phyloP scores from a whole-genome alignment of 2,329 filamentous ascomycete species.

The Xylaria hypoxylon region DNA sequence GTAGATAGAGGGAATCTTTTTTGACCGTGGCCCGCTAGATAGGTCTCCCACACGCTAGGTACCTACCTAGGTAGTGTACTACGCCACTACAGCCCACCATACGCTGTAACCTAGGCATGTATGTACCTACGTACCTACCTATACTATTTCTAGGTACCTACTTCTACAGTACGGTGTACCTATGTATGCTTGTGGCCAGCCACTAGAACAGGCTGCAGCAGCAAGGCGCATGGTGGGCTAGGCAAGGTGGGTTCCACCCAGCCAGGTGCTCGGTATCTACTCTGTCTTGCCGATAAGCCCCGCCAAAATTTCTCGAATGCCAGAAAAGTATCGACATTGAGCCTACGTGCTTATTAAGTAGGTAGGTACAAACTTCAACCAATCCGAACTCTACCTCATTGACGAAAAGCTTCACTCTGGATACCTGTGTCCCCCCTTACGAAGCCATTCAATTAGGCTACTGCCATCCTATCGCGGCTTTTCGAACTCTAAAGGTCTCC shows the following conservation, averaged over 20 bases:
- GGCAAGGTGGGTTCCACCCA: slow-evolving; percentile 15
- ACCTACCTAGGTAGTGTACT: not conserved
- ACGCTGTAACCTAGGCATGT: not conserved
- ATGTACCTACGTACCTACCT: not conserved
- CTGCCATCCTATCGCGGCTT: not conserved
- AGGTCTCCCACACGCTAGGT: slow-evolving; percentile 8
- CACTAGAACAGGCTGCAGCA: slow-evolving; percentile 14
- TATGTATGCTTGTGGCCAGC: not conserved
- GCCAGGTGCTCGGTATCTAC: slow-evolving; percentile 26
- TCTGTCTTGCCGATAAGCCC: slow-evolving; percentile 30
- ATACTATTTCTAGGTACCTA: too few species aligned
- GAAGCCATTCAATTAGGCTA: not conserved
- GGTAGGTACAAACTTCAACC: too few species aligned
- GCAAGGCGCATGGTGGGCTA: slow-evolving; percentile 2
- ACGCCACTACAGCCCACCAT: not conserved
- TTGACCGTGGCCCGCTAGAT: slow-evolving; percentile 22
- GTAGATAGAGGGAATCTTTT: slow-evolving; percentile 35
- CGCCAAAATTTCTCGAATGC: slow-evolving; percentile 36
- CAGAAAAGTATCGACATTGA: slow-evolving; percentile 11
- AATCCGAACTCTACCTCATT: too few species aligned
- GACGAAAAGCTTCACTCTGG: not conserved
- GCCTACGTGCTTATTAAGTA: not conserved
- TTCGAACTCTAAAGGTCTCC: not conserved
- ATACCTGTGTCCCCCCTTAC: not conserved
- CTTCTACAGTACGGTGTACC: too few species aligned